Evolutionary conservation across 108 stramenopile genomes (phyloP), one percentile per base, ranked within the genome.

Genomic region (Craspedostauros australis): DNA sequence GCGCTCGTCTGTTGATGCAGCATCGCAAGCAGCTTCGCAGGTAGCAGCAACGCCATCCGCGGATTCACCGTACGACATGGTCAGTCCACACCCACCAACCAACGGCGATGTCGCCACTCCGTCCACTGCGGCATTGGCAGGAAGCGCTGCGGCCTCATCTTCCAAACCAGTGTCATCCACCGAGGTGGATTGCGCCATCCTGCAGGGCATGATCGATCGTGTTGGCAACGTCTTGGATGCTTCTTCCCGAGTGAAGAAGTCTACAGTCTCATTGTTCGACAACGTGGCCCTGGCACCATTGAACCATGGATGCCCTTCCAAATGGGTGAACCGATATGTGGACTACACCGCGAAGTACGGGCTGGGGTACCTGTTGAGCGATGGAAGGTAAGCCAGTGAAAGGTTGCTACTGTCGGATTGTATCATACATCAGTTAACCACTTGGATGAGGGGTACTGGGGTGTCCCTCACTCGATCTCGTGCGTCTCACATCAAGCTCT

Each of bases 331-430:
- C 5, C 70, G 91, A 12, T 97, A 95, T 59, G 96, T 99, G n/a
- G 98, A 99, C 65, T 99, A 99, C 68, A 96, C 96, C 3, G 80
- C 77, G 68, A 99, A 99, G 57, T 99, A 99, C 55, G 98, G 98
- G 23, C 70, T 99, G 19, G 98, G 96, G 26, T 97, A 93, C 64
- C 58, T 97, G 8, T 75, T 97, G 43, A 93, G 83, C 57, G 91
- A 94, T 70, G 95, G 96, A 45, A 76, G 83, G 77, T 79, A 64
- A 32, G 77, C 56, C n/a, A 42, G 27, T 44, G 22, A 23, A 52
- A 23, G 37, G n/a, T 18, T 37, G 1, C 39, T 11, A 39, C 23
- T 26, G 32, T 26, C 0, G 12, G n/a, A 11, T 1, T 38, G 40
- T 45, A 30, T 47, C 0, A 28, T 41, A 6, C 16, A 19, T 28